Evolutionary conservation across 495 filamentous ascomycete genomes (phyloP), one percentile per base, ranked within the genome.

Genomic region (Penicillium goetzii): DNA sequence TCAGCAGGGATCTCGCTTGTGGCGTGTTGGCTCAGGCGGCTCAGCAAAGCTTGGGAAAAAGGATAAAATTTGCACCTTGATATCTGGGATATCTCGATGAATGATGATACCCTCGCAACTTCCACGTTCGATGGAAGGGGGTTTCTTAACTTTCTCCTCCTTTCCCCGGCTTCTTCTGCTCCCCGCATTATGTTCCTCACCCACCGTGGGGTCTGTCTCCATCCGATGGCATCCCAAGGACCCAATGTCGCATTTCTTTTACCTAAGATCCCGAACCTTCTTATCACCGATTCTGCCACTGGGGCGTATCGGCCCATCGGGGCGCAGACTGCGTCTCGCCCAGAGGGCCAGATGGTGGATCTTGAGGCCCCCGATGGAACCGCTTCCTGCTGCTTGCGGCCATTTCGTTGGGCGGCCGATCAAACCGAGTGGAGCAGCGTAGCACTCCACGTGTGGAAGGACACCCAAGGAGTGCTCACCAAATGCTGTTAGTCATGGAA

Each of bases 361-460:
- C 47, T 30, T 5, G 10, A 51, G 47, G 47, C 12, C 25, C 21
- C 26, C 25, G 15, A 51, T 14, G 47, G 47, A 51, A 51, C 33
- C 59, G 15, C 49, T 53, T 59, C 41, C 33, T 21, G 34, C 65
- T 60, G 69, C 56, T 60, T 70, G 30, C 67, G 66, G 65, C 17
- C 6, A 33, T 43, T 19, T 70, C 54, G 61, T 71, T 73, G 68
- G 70, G 11, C 40, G 43, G 61, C n/a, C 47, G 65, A 62, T 71
- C 60, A 26, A 4, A 34, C 23, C 4, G 11, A 57, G 70, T 73
- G 70, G 70, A 70, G 49, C 60, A 68, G 66, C 63, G 68, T 72
- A 61, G 70, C 62, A 72, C 70, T 72, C 70, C 70, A 72, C 70
- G 70, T 71, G 68, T 68, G 52, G 68, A 59, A 61, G 40, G n/a